These are phyloP conservation scores for Aspergillus asperescens DNA, from an alignment of 495 filamentous ascomycete genomes.

Conservation along the genomic window DNA sequence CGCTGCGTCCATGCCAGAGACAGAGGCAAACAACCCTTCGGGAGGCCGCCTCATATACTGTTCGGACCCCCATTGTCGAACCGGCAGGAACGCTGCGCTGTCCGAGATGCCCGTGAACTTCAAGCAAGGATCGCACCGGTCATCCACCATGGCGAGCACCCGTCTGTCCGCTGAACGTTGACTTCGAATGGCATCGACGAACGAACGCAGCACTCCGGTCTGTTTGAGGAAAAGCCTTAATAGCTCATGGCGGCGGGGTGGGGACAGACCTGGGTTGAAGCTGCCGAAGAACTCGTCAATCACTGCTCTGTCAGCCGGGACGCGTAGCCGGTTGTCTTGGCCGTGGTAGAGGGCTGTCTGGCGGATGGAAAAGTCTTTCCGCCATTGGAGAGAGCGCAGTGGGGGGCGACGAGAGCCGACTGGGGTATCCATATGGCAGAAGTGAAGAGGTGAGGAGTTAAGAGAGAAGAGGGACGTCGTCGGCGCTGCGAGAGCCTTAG, in stretches of 20 bases:
- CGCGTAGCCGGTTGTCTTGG: slow-evolving; percentile 13
- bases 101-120: slow-evolving; percentile 12
- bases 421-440: not conserved
- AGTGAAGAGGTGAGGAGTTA: too few species aligned
- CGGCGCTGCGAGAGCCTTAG: too few species aligned
- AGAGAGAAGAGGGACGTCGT: too few species aligned
- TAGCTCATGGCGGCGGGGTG: slow-evolving; percentile 15
- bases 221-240: slow-evolving; percentile 14
- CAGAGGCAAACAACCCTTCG: slow-evolving; percentile 11
- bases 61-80: slow-evolving; percentile 17
- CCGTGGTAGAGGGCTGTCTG: slow-evolving; percentile 14
- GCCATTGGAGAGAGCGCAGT: slow-evolving; percentile 4
- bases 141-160: slow-evolving; percentile 15
- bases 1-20: slow-evolving; percentile 13
- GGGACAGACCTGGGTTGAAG: slow-evolving; percentile 10
- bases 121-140: slow-evolving; percentile 19
- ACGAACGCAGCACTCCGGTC: slow-evolving; percentile 8
- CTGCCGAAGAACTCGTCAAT: slow-evolving; percentile 17
- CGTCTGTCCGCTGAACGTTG: not conserved
- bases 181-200: slow-evolving; percentile 1
- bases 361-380: slow-evolving; percentile 13
- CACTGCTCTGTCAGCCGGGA: slow-evolving; percentile 6
- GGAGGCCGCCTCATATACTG: slow-evolving; percentile 16
- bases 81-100: slow-evolving; percentile 12
- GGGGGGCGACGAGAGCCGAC: not conserved